Conservation (phyloP, 345 rosid species). For the Noccaea caerulescens region DNA sequence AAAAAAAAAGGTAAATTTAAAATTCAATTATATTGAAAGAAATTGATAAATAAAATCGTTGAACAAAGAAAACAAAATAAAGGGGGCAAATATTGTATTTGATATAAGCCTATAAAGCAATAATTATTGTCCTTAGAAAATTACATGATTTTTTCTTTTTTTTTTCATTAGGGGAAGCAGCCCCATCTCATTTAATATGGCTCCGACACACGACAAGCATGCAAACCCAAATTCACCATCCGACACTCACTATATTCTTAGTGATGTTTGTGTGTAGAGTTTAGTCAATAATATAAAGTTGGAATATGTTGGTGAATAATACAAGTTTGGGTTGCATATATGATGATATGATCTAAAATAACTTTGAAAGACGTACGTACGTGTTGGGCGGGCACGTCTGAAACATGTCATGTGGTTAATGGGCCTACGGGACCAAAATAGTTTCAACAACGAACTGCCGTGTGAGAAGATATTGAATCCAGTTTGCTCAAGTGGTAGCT, state of each 20-base stretch:
- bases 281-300: background rate
- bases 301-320: background rate
- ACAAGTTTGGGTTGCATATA: conserved; percentile 13
- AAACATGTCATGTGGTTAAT: conserved; percentile 11
- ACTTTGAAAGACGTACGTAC: background rate
- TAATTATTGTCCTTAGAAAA: too few relatives aligned
- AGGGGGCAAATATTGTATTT: too few relatives aligned
- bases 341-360: background rate
- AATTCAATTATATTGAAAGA: too few relatives aligned
- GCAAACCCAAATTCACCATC: too few relatives aligned
- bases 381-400: conserved; percentile 2
- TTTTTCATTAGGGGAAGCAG: too few relatives aligned
- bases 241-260: background rate
- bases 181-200: too few relatives aligned
- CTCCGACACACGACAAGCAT: too few relatives aligned
- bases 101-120: too few relatives aligned
- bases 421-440: conserved; percentile 19
- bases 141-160: too few relatives aligned
- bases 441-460: background rate
- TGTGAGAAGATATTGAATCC: background rate
- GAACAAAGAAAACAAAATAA: too few relatives aligned
- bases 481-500: background rate
- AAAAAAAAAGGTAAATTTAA: too few relatives aligned
- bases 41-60: too few relatives aligned
- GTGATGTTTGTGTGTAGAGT: background rate